Percentiles rank a stretch among this genome's conserved stretches.
These are phyloP conservation scores for Dactylonectria estremocensis DNA, from an alignment of 2,329 filamentous ascomycete species.

Conservation along the genomic window DNA sequence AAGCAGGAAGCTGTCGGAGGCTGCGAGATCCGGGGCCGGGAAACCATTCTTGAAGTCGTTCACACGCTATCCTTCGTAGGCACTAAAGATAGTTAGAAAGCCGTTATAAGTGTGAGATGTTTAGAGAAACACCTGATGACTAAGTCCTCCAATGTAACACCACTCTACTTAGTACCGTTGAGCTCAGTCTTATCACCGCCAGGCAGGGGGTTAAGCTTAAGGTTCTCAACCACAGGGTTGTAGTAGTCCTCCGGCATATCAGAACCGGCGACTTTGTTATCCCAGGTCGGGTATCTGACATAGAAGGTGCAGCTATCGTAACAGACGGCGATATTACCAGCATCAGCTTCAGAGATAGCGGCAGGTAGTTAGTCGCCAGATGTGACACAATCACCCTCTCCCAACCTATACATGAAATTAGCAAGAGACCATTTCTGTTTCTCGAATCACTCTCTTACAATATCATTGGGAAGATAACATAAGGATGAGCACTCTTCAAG, in stretches of 20 bases:
- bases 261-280: not conserved
- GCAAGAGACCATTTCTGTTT: not conserved
- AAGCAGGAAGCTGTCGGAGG: not conserved
- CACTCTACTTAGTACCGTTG: not conserved
- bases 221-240: not conserved
- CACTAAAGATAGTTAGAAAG: not conserved
- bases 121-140: not conserved
- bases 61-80: not conserved
- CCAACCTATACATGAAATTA: not conserved
- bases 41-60: not conserved
- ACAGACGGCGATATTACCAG: not conserved
- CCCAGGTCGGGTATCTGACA: not conserved
- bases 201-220: not conserved
- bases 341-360: not conserved
- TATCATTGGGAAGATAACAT: not conserved
- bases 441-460: not conserved
- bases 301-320: not conserved
- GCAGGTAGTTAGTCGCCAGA: not conserved
- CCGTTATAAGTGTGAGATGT: not conserved
- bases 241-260: not conserved
- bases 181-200: not conserved
- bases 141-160: not conserved
- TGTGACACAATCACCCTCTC: not conserved
- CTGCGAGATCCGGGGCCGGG: not conserved
- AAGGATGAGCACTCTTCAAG: not conserved